These are phyloP conservation scores for Gracilaria vermiculophylla DNA, from an alignment of 23 red algal species.

Conservation along the genomic window DNA sequence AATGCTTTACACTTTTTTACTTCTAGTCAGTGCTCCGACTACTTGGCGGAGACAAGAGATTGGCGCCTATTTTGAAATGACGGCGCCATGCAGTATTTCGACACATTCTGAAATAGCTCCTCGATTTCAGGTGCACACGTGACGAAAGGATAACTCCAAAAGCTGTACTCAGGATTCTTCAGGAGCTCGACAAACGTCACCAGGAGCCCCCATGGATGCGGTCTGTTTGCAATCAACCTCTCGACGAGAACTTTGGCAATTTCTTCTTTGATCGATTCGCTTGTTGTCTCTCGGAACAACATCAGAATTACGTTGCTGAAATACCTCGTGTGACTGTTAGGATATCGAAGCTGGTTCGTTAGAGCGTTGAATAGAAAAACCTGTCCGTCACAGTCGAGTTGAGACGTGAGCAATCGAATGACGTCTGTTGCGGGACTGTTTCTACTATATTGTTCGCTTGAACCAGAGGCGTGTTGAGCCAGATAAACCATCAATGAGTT, in stretches of 20 bases:
- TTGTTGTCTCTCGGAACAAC: conserved; percentile 73
- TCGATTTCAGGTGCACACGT: conserved; percentile 85
- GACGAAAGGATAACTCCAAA: conserved; percentile 93
- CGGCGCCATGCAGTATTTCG: conserved; percentile 79
- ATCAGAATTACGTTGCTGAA: conserved; percentile 85
- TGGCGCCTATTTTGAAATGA: conserved; percentile 34
- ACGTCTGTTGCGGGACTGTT: conserved; percentile 43
- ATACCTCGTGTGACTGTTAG: conserved; percentile 93
- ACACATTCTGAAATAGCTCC: conserved; percentile 88
- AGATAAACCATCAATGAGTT: conserved; percentile 91
- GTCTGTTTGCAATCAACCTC: conserved; percentile 87
- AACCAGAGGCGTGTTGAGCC: conserved; percentile 46
- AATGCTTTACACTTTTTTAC: neutral
- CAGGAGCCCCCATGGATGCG: conserved; percentile 98
- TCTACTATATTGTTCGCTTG: neutral
- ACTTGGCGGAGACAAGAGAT: neutral
- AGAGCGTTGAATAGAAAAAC: conserved; percentile 79
- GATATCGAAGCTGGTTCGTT: conserved; percentile 91
- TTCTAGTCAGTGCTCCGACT: neutral
- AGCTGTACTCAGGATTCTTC: conserved; percentile 90
- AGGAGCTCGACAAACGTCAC: conserved; percentile 96
- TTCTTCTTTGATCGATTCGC: conserved; percentile 84
- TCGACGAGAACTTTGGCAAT: conserved; percentile 91
- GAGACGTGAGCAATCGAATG: conserved; percentile 61
- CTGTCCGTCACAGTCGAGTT: conserved; percentile 86